Evolutionary conservation across 805 yeast species (phyloP).

Genomic region (Komagataella mondaviorum): DNA sequence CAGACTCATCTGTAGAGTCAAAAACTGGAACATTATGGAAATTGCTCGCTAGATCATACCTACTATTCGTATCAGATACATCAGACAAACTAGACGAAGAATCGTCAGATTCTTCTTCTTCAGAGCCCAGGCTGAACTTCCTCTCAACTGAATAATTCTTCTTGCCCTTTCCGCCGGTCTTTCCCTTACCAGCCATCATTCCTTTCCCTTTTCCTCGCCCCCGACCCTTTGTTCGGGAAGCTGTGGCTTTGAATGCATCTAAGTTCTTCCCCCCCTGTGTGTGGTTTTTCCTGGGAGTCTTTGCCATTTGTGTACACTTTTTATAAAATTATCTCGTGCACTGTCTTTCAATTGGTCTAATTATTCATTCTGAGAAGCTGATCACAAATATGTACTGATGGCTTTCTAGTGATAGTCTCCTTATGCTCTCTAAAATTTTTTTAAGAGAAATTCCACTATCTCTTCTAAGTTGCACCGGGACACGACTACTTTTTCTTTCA

Average conservation of each 20-base stretch:
- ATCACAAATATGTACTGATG: neutral
- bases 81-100: constrained; percentile 3
- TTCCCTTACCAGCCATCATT: neutral
- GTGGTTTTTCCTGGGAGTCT: neutral
- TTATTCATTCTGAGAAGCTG: neutral
- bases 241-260: neutral
- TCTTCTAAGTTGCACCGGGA: neutral
- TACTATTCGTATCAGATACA: constrained; percentile 2
- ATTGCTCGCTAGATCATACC: constrained; percentile 6
- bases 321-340: neutral
- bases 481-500: neutral
- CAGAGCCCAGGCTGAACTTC: constrained; percentile 12
- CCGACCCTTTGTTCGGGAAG: neutral
- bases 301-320: neutral
- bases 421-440: neutral
- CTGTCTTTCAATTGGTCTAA: neutral
- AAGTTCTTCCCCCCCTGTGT: neutral
- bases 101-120: constrained; percentile 10
- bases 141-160: constrained; percentile 2
- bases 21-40: constrained; percentile 1
- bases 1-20: constrained; percentile 11
- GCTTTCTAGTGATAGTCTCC: neutral
- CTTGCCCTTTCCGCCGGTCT: neutral
- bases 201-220: neutral
- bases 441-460: neutral